Base-by-base conservation (phyloP, 2,329 filamentous ascomycete genomes). In the Fusarium ambrosium region DNA sequence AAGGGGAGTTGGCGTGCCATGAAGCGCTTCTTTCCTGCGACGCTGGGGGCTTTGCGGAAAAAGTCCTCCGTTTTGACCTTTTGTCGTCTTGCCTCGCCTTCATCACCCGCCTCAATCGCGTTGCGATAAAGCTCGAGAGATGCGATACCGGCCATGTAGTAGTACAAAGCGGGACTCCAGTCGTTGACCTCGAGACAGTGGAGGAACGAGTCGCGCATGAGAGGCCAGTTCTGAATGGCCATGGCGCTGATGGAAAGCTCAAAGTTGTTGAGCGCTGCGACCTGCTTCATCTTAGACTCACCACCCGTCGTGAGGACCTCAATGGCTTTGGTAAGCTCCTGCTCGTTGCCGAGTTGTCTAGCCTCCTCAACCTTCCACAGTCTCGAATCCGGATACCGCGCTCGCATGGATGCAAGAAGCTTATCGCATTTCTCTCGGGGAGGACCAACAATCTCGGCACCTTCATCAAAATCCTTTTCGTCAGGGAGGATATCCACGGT, bases 331-430 rank as follows among this genome's bases (percentile, higher is more conserved):
- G 90, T 86, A 0, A 98, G 85, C 56, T 93, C 85, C 41, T 90
- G 89, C 62, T 92, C 90, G 39, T 91, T 91, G 9, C 92, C 91
- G 32, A 92, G 84, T 86, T 95, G 92, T 29, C 95, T 89, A 1
- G 95, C 93, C 84, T 98, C 94, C 82, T 98, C 96, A 2, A 98
- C 86, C 18, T 93, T 87, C 96, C 96, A 99, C 11, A 98, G 88
- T 55, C 92, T 89, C 58, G 93, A 95, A 62, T 94, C 90, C 0
- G 95, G 95, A 79, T 97, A 98, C 4, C 93, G 90, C 24, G 84
- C 79, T 53, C 94, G 90, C 93, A 98, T 97, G 32, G 92, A 89
- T 0, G 85, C 85, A 1, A 98, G 88, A 1, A 98, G 87, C 3
- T 84, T 86, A 59, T 87, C 85, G 72, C 95, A 93, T 69, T 91